Base-by-base conservation (phyloP, 177 flowering plant species). In the Vitis hybrid region DNA sequence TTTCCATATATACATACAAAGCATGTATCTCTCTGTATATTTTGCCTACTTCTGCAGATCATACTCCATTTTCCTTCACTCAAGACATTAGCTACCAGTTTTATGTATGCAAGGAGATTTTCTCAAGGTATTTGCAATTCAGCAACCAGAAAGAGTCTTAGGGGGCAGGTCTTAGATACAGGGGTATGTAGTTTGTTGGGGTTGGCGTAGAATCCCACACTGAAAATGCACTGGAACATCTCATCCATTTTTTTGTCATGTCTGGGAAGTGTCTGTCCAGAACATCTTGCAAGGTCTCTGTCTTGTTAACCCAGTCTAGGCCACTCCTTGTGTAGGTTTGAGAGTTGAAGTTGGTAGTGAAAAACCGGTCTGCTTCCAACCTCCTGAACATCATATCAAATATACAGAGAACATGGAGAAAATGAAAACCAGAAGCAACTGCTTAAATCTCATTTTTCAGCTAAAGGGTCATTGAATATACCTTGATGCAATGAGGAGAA, bases 311-410 rank as follows among this genome's bases (percentile, higher is more conserved):
- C 89, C 86, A 82, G 57, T 81, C 79, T 2, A 85, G 26, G 9
- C 88, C 86, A 63, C 76, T 72, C 76, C 78, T 64, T 0, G 86
- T 85, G 77, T 85, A 85, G 1, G 81, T 73, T 50, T 75, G 18
- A 1, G 72, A 59, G 59, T 81, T 76, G 74, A 77, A 85, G 49
- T 83, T 76, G 5, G 76, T 83, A 5, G 88, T 85, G 72, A 85
- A 81, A 65, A 85, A 83, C 1, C 85, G 66, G 60, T 85, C 86
- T 16, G 86, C 86, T 69, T 85, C 88, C 56, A 85, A 62, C 80
- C 86, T 77, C 83, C 85, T 82, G 69, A 15, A 59, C 39, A 2
- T n/a, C 2, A 33, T 39, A 55, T 5, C n/a, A 65, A 29, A 66
- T 19, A 61, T 6, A 45, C 0, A 26, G n/a, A 1, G 16, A 65